Evolutionary conservation across 352 stramenopile genomes (phyloP).

Genomic region (Stramenopiles sp.): DNA sequence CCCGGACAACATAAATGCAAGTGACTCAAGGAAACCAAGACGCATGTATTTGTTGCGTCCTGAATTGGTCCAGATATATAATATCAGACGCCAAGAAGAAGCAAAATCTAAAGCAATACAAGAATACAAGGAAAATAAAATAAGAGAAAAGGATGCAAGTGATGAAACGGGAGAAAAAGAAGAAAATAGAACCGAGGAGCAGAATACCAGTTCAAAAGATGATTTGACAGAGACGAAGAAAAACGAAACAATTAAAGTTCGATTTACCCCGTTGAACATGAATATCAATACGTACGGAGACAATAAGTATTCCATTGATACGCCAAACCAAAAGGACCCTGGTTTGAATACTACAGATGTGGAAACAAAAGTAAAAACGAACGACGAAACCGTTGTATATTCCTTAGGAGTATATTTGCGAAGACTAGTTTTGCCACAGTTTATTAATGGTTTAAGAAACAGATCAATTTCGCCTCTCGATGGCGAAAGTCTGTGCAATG

Average conservation of each 20-base stretch:
- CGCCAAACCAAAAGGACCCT: not conserved
- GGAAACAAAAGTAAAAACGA: not conserved
- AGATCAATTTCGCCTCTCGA: slow-evolving; percentile 55
- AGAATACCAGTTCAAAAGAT: slow-evolving; percentile 22
- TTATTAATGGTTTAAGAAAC: slow-evolving; percentile 53
- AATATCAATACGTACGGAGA: slow-evolving; percentile 27
- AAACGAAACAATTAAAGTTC: slow-evolving; percentile 23
- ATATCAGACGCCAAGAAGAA: slow-evolving; percentile 65
- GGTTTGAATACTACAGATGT: not conserved
- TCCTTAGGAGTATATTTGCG: not conserved
- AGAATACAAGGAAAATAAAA: slow-evolving; percentile 9
- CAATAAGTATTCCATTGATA: not conserved
- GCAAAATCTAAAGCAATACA: slow-evolving; percentile 48
- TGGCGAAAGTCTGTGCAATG: slow-evolving; percentile 65
- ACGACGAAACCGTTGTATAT: not conserved
- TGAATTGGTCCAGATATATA: slow-evolving; percentile 74
- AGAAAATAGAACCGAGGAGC: slow-evolving; percentile 29
- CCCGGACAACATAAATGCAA: slow-evolving; percentile 31
- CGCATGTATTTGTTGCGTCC: slow-evolving; percentile 61
- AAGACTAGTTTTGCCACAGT: slow-evolving; percentile 48
- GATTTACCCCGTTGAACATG: slow-evolving; percentile 35
- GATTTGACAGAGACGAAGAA: slow-evolving; percentile 18
- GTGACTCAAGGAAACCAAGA: no score
- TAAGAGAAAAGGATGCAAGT: not conserved
- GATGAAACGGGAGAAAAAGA: slow-evolving; percentile 23